Evolutionary conservation across 164 flowering plant species (phyloP).

Genomic region (Vitis labrusca): DNA sequence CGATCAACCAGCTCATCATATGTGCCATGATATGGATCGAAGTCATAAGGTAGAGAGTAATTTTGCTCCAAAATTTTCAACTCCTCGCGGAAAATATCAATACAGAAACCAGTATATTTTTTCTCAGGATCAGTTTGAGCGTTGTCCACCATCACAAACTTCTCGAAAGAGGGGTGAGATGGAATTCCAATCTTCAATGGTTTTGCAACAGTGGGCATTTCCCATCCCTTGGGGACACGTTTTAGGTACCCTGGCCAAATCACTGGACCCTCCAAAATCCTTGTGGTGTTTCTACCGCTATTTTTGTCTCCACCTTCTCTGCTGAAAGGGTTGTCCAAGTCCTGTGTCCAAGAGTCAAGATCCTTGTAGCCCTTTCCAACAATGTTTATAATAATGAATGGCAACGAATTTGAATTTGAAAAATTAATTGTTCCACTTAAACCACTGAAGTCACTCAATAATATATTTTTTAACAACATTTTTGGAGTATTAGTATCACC

Average conservation of each 20-base stretch:
- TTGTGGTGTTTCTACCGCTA: background rate
- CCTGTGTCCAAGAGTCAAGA: constrained; percentile 21
- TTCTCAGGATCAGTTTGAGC: background rate
- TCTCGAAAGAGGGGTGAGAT: constrained; percentile 22
- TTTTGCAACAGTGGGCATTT: constrained; percentile 32
- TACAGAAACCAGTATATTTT: constrained; percentile 46
- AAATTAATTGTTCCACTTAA: constrained; percentile 34
- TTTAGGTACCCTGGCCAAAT: constrained; percentile 37
- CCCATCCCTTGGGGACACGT: constrained; percentile 48
- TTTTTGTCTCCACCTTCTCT: background rate
- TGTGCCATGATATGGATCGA: constrained; percentile 15
- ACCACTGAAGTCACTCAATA: constrained; percentile 23
- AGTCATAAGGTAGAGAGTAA: constrained; percentile 33
- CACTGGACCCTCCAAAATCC: constrained; percentile 8
- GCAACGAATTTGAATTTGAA: background rate
- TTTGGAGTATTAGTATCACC: constrained; percentile 3
- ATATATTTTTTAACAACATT: constrained; percentile 10
- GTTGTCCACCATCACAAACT: constrained; percentile 38
- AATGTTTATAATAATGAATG: constrained; percentile 27
- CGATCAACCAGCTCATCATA: constrained; percentile 31
- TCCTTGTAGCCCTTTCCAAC: constrained; percentile 29
- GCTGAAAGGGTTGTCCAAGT: constrained; percentile 5
- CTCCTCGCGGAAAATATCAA: constrained; percentile 41
- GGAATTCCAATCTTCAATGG: constrained; percentile 57
- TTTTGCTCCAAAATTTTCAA: constrained; percentile 16